Evolutionary conservation across 208 protist genomes (phyloP), one percentile per base, ranked within the genome.

Genomic region (Leishmania braziliensis): DNA sequence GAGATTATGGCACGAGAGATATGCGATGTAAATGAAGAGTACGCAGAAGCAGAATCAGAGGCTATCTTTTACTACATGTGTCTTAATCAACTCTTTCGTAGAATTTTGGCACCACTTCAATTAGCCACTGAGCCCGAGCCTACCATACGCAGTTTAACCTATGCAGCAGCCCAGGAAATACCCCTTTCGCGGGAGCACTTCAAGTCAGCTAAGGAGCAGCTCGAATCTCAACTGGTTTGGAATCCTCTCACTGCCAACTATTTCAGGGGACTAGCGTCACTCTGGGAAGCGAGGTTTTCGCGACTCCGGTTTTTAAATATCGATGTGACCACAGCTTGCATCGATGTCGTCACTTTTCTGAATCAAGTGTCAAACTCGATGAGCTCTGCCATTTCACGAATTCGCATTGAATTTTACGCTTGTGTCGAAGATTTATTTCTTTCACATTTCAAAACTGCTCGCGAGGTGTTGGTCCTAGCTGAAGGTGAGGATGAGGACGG

Each of bases 1-100:
- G 80, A 90, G 75, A 78, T 85, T 71, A 89, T 97, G 12, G 89
- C 92, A 26, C 60, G 79, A 0, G 91, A 95, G 62, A 89, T 95
- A n/a, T 78, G 77, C 73, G 79, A 89, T 36, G 78, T 97, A 6
- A 93, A 89, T 68, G 89, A 95, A 74, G 87, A 93, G 78, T 94
- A 92, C 72, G 86, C 90, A 68, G 78, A 83, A 23, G 89, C 87
- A 74, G 83, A 87, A 79, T 77, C 89, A n/a, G 69, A 92, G 56
- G 85, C 82, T 63, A 90, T 97, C 79, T 96, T 92, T 84, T 89
- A 91, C 56, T 97, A 97, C 82, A 92, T 97, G 90, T 92, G 88
- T 85, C 84, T 88, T 16, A 90, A 89, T 87, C 84, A 83, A 29
- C 69, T 92, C 76, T 94, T 93, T 82, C 81, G 91, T 60, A 80